These are phyloP conservation scores for Thelephora aurantiotincta DNA, from an alignment of 768 basidiomycete species.

Conservation along the genomic window DNA sequence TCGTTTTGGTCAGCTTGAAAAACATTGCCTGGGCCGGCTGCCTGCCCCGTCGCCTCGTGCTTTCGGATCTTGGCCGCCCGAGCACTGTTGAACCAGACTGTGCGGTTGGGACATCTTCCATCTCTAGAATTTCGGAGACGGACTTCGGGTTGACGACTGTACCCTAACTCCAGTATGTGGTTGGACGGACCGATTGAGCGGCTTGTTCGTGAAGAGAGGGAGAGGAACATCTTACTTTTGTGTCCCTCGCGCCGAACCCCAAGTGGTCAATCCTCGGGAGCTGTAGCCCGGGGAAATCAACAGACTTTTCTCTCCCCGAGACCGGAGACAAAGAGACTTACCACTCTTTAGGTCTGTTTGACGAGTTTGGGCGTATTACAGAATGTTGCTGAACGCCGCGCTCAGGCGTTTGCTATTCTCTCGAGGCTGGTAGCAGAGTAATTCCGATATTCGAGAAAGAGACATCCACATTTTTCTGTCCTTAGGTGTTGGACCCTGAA, in stretches of 20 bases:
- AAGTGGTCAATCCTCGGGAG: slow-evolving; percentile 26
- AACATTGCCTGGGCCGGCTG: slow-evolving; percentile 8
- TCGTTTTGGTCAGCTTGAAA: slow-evolving; percentile 26
- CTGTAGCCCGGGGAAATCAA: not conserved
- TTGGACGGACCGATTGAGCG: slow-evolving; percentile 23
- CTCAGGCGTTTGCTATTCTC: slow-evolving; percentile 20
- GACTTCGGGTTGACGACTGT: slow-evolving; percentile 57
- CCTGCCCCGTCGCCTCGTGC: slow-evolving; percentile 10
- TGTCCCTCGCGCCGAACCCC: slow-evolving; percentile 37
- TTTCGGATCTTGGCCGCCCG: slow-evolving; percentile 41
- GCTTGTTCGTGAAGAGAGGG: not conserved
- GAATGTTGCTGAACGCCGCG: slow-evolving; percentile 5
- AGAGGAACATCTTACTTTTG: slow-evolving; percentile 26
- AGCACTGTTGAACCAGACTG: slow-evolving; percentile 69
- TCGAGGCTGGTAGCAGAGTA: slow-evolving; percentile 39
- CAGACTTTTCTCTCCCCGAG: not conserved
- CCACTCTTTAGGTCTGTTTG: slow-evolving; percentile 40
- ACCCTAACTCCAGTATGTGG: slow-evolving; percentile 76
- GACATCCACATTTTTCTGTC: no score
- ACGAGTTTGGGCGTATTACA: slow-evolving; percentile 21
- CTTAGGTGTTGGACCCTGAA: no score
- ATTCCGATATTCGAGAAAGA: slow-evolving; percentile 23
- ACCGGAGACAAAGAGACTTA: slow-evolving; percentile 6
- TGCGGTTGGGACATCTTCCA: slow-evolving; percentile 52
- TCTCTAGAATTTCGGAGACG: slow-evolving; percentile 52